A percentile compares a stretch with the other conserved stretches of the same genome.
Conservation (phyloP, 768 basidiomycete species). For the Naganishia onofrii region DNA sequence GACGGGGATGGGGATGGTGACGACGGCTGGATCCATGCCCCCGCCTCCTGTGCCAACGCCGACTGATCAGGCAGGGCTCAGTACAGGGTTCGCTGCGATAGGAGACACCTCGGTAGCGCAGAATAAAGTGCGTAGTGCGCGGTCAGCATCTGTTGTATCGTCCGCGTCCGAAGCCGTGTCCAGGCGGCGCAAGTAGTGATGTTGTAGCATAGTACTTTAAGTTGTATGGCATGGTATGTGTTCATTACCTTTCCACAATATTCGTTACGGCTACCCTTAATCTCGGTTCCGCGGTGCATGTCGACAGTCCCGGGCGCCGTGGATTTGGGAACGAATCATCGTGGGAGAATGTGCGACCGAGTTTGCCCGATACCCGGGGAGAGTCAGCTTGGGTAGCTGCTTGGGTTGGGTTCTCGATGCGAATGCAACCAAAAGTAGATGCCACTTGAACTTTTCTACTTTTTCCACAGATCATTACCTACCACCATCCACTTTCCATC, state of each 20-base stretch:
- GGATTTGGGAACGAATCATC: background rate
- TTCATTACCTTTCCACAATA: too few relatives aligned
- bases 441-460: too few relatives aligned
- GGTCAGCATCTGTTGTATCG: conserved; percentile 23
- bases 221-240: too few relatives aligned
- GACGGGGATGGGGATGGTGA: background rate
- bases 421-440: background rate
- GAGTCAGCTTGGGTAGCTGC: background rate
- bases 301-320: background rate
- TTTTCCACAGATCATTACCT: too few relatives aligned
- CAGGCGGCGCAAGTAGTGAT: background rate
- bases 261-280: background rate
- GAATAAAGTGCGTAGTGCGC: conserved; percentile 3
- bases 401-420: background rate
- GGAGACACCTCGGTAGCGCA: background rate
- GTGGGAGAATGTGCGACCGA: conserved; percentile 6
- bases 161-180: conserved; percentile 25
- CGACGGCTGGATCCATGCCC: background rate
- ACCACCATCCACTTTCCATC: conserved; percentile 6
- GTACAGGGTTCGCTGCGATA: too few relatives aligned
- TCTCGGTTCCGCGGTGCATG: background rate
- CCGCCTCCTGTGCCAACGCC: conserved; percentile 4
- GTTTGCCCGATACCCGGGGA: background rate
- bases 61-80: background rate
- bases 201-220: background rate